Evolutionary conservation across 2,329 filamentous ascomycete genomes (phyloP), one percentile per base, ranked within the genome.

Genomic region (Lecanicillium sp.): DNA sequence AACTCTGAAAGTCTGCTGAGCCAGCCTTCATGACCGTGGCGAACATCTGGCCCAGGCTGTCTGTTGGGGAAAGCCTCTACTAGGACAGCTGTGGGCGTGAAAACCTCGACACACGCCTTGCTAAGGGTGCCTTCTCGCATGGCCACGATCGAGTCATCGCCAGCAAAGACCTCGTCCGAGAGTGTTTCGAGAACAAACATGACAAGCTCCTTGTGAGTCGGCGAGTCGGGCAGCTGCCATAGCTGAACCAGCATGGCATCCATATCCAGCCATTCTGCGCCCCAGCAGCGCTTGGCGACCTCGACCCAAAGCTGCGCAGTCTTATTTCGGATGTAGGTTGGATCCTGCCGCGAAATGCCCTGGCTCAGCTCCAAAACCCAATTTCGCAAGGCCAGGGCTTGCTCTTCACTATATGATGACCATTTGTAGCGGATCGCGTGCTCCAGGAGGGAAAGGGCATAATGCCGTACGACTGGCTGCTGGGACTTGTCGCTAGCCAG

Each of bases 261-360:
- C 90, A 98, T 95, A 55, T 94, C 81, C 68, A 84, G 80, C 92
- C 94, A 98, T 45, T 92, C 84, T 22, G 78, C 72, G n/a, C 75
- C 87, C 92, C 92, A 98, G 56, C 79, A 85, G 52, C 90, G 77
- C 67, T 97, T 97, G 29, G 89, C 88, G 38, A 95, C 72, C 60
- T 97, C 92, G 7, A 89, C 86, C 92, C 92, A 98, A 45, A 98
- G 66, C 62, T 94, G 84, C 19, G 87, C 87, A 25, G 92, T 82
- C 66, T 98, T 98, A 70, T 94, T 97, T 50, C 90, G 77, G 47
- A 96, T 68, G 57, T 89, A 98, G 22, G 74, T 61, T 3, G 87
- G 86, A 56, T 97, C 90, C 15, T 79, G 73, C 33, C 74, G 73
- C 5, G 77, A 71, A 31, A 94, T 69, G 44, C 74, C 72, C 53